Evolutionary conservation across 805 yeast species (phyloP).

Genomic region (Monosporozyma aerobia): DNA sequence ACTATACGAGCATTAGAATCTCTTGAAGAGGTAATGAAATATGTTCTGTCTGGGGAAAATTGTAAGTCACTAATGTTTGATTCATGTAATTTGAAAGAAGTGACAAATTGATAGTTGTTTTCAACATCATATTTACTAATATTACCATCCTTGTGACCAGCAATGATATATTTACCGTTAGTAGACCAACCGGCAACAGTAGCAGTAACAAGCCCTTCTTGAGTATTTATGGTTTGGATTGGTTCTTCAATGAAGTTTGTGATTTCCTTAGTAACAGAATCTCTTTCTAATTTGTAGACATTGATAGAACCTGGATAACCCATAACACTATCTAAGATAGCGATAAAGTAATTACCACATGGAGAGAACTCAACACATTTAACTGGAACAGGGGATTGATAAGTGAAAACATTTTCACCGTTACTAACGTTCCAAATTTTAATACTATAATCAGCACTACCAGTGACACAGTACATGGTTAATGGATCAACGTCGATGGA

Average conservation of each 20-base stretch:
- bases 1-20: slow-evolving; percentile 76
- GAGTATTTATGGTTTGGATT: slow-evolving; percentile 48
- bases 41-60: slow-evolving; percentile 75
- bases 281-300: slow-evolving; percentile 52
- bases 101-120: slow-evolving; percentile 48
- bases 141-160: slow-evolving; percentile 82
- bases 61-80: slow-evolving; percentile 80
- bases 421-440: slow-evolving; percentile 76
- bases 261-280: slow-evolving; percentile 23
- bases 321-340: slow-evolving; percentile 87
- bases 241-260: slow-evolving; percentile 44
- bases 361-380: slow-evolving; percentile 83
- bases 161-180: slow-evolving; percentile 62
- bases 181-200: slow-evolving; percentile 85
- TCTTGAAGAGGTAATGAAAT: slow-evolving; percentile 86
- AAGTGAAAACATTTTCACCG: slow-evolving; percentile 66
- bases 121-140: slow-evolving; percentile 62
- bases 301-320: slow-evolving; percentile 72
- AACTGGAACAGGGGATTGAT: slow-evolving; percentile 76
- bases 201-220: slow-evolving; percentile 51
- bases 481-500: slow-evolving; percentile 75
- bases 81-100: slow-evolving; percentile 60
- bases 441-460: slow-evolving; percentile 81
- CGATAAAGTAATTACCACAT: slow-evolving; percentile 56
- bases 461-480: slow-evolving; percentile 69